Evolutionary conservation across 2,329 filamentous ascomycete species (phyloP), one percentile per base, ranked within the genome.

Genomic region (Botrytis squamosa): DNA sequence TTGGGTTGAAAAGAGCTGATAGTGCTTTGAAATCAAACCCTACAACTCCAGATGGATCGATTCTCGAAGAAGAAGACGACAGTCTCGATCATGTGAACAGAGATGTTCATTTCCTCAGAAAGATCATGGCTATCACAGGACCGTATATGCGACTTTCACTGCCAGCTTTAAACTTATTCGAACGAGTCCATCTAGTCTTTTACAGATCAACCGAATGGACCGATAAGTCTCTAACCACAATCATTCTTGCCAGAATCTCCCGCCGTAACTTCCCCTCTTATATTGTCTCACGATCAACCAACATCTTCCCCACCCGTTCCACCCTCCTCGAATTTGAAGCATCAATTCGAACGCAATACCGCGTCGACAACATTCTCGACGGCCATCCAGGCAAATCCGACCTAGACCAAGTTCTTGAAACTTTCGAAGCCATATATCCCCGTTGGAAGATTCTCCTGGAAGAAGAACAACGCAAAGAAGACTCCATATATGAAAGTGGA

Each of bases 121-220:
- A 94, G 82, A 95, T 97, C 60, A 83, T 95, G 77, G 86, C 87
- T 44, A 90, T 91, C 73, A 92, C 93, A 0, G 96, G 96, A 0
- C 90, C 94, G 22, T 97, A 95, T 77, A 91, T 98, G 75, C 88
- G 95, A 55, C 88, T 99, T 20, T 93, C 93, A 0, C 83, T 91
- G 0, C 83, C 88, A 0, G 87, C 91, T 0, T 88, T 94, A 75
- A 93, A 91, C 79, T 87, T 99, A 0, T 99, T 99, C 79, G 94
- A 98, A 82, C 89, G 96, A 40, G 94, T 98, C 0, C 96, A 98
- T 83, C 85, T 99, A 3, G 94, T 99, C 42, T 99, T 98, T 82
- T 98, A 98, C 82, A 88, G 95, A 74, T 98, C 95, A 16, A 97
- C 94, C 0, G 93, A 97, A 81, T 99, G 96, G 96, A 97, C 95